These are phyloP conservation scores for Avena insularis DNA, from an alignment of 176 grass and related monocot species.

Conservation along the genomic window DNA sequence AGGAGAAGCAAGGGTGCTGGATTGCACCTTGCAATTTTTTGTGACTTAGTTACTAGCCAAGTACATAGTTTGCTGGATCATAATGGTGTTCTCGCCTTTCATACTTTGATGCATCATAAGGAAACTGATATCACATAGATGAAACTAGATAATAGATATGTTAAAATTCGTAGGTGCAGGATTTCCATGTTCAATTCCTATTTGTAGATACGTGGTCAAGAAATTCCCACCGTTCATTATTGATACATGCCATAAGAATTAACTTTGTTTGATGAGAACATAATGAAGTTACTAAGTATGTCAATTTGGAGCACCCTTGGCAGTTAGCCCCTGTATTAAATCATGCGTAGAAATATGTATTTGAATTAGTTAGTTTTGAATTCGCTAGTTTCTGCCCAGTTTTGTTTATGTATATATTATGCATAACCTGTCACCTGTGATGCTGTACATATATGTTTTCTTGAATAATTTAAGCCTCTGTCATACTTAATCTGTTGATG, in stretches of 20 bases:
- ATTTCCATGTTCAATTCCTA: not conserved
- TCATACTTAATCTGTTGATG: not conserved
- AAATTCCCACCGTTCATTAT: not conserved
- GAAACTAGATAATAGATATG: too few species aligned
- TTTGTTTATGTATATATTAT: not conserved
- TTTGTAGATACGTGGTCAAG: not conserved
- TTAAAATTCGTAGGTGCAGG: not conserved
- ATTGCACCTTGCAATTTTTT: not conserved
- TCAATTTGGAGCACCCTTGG: not conserved
- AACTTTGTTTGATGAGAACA: not conserved
- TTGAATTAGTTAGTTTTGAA: not conserved
- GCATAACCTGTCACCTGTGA: conserved; percentile 5
- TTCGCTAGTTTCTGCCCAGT: conserved; percentile 8
- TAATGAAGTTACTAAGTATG: not conserved
- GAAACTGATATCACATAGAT: too few species aligned
- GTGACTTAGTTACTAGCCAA: not conserved
- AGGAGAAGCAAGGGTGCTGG: too few species aligned
- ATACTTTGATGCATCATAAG: too few species aligned
- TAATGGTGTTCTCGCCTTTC: not conserved
- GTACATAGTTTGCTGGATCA: not conserved
- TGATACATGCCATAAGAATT: not conserved
- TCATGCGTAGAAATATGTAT: not conserved
- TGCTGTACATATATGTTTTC: not conserved
- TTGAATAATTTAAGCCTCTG: not conserved
- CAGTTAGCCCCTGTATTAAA: not conserved